Conservation (phyloP, 2,329 filamentous ascomycete species). For the Remersonia thermophila region DNA sequence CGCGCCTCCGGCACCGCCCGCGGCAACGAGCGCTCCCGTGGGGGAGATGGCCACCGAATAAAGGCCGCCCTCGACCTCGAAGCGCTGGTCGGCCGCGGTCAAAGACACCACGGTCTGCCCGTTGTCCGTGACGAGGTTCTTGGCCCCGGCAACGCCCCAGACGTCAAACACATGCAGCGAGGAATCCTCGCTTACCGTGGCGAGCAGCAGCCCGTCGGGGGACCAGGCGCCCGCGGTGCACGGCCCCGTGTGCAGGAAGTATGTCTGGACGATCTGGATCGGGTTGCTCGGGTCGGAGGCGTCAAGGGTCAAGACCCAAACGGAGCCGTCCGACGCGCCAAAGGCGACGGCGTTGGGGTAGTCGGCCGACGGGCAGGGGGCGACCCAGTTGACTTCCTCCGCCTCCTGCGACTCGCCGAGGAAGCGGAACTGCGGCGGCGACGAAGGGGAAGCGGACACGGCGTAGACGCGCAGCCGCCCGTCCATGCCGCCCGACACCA, state of each 20-base stretch:
- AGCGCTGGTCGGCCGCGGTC: constrained; percentile 74
- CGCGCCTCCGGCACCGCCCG: constrained; percentile 76
- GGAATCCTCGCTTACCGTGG: constrained; percentile 79
- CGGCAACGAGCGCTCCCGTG: constrained; percentile 64
- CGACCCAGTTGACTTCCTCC: constrained; percentile 87
- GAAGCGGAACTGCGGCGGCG: constrained; percentile 38
- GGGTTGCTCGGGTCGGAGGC: constrained; percentile 44
- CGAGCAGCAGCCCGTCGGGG: constrained; percentile 71
- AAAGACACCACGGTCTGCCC: constrained; percentile 60
- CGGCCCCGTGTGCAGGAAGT: constrained; percentile 76
- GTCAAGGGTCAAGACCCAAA: constrained; percentile 92
- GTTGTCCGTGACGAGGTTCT: constrained; percentile 37
- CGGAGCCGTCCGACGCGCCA: constrained; percentile 78
- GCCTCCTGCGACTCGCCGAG: constrained; percentile 77
- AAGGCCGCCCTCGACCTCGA: constrained; percentile 80
- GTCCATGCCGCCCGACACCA: constrained; percentile 80
- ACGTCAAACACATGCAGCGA: constrained; percentile 89
- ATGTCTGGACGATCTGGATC: constrained; percentile 76
- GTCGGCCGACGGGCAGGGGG: constrained; percentile 55
- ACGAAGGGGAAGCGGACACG: constrained; percentile 30
- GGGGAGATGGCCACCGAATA: constrained; percentile 81
- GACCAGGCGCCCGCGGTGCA: constrained; percentile 91
- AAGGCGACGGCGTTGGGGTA: constrained; percentile 76
- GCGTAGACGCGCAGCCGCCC: constrained; percentile 66
- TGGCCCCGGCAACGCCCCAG: constrained; percentile 62